Evolutionary conservation across 2,329 filamentous ascomycete species (phyloP).

Genomic region (Claviceps pusilla): DNA sequence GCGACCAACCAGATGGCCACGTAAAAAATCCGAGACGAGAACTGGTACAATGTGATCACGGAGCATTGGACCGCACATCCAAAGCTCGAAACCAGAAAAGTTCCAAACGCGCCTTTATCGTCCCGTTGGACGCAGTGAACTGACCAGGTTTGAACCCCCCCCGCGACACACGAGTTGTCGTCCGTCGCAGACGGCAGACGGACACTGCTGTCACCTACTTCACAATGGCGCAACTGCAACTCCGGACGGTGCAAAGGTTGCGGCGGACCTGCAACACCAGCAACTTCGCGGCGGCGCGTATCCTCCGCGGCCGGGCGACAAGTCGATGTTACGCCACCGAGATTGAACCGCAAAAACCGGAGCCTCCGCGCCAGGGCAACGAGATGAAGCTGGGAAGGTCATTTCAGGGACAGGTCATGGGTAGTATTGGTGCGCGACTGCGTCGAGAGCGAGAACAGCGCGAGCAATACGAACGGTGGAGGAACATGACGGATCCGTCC

Average conservation of each 20-base stretch:
- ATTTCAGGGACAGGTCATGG: constrained; percentile 46
- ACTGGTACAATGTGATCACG: no score
- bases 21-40: no score
- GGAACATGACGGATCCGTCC: constrained; percentile 23
- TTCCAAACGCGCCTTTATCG: no score
- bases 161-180: background rate
- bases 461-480: constrained; percentile 31
- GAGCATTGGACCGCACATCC: no score
- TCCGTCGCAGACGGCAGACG: background rate
- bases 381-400: constrained; percentile 24
- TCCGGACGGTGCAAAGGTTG: constrained; percentile 16
- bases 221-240: constrained; percentile 20
- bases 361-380: constrained; percentile 17
- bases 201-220: background rate
- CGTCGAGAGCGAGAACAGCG: constrained; percentile 39
- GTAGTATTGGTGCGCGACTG: constrained; percentile 40
- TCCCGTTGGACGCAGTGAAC: background rate
- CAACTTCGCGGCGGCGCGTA: constrained; percentile 11
- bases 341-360: constrained; percentile 21
- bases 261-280: constrained; percentile 5
- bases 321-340: constrained; percentile 21
- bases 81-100: background rate
- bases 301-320: constrained; percentile 7
- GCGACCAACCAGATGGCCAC: no score
- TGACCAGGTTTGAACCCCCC: background rate